Evolutionary conservation across 1,284 basidiomycete genomes (phyloP), one percentile per base, ranked within the genome.

Genomic region (Ganoderma lucidum): DNA sequence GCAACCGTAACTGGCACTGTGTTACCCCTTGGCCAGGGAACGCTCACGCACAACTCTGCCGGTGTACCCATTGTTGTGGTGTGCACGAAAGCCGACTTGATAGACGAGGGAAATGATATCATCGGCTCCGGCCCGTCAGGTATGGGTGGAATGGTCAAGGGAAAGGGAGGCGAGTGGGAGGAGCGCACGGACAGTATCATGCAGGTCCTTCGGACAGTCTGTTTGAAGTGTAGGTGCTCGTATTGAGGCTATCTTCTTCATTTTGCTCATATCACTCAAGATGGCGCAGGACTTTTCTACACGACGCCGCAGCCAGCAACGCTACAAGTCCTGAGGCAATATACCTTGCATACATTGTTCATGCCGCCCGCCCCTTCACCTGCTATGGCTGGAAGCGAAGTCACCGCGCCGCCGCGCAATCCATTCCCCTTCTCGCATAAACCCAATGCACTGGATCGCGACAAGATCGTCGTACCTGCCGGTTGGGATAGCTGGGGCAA

Each of bases 401-500:
- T 86, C 3, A 82, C 86, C 8, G 86, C 90, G 28, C 89, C 86
- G 30, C 83, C 82, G 55, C 87, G 90, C 56, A 93, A 94, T 71
- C 88, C 92, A 0, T 98, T 98, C 81, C 91, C 94, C 0, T 99
- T 98, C 81, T 82, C 86, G 3, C 89, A 95, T 69, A 92, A 93
- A 71, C 93, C 97, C 0, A 98, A 98, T 77, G 93, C 95, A 0
- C 85, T 99, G 35, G 97, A 99, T 78, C 88, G 96, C 41, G 96
- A 98, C 76, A 92, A 90, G 9, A 93, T 99, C 62, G 87, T 98
- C 61, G 91, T 99, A 0, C 98, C 97, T 1, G 87, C 94, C 1
- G 98, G 97, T 2, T 99, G 97, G 98, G 97, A 99, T 80, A 95
- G 93, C 72, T 98, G 95, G 94, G 96, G 96, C 3, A 99, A 99